These are phyloP conservation scores for Ogataea zsoltii DNA, from an alignment of 805 yeast genomes.

Conservation along the genomic window DNA sequence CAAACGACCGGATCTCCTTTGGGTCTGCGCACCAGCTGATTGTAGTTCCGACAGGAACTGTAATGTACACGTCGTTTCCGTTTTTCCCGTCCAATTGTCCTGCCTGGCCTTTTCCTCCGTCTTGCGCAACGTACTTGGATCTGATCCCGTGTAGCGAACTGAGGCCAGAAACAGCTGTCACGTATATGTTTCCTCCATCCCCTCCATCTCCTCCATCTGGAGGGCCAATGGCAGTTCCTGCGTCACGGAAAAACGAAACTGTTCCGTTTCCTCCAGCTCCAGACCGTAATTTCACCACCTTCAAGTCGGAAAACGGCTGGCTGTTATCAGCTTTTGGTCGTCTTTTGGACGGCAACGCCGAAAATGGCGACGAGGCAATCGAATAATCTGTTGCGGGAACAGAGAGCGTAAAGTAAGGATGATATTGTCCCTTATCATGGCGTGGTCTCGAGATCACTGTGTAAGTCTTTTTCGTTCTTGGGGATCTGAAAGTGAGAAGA, in stretches of 20 bases:
- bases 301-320: conserved; percentile 59
- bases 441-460: conserved; percentile 19
- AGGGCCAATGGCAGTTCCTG: conserved; percentile 84
- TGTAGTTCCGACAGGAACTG: conserved; percentile 91
- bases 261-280: conserved; percentile 92
- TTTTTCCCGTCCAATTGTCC: conserved; percentile 83
- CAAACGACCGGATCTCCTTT: conserved; percentile 34
- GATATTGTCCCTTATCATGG: conserved; percentile 1
- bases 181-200: conserved; percentile 81
- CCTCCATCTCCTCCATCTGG: conserved; percentile 99
- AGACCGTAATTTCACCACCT: conserved; percentile 63
- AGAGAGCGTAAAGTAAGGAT: conserved; percentile 29
- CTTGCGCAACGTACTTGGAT: conserved; percentile 66
- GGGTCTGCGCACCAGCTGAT: conserved; percentile 86
- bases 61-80: conserved; percentile 76
- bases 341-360: conserved; percentile 34
- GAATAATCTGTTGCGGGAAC: conserved; percentile 34
- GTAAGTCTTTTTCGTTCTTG: conserved; percentile 13
- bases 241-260: conserved; percentile 83
- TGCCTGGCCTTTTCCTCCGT: conserved; percentile 71
- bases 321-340: conserved; percentile 45
- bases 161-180: conserved; percentile 74
- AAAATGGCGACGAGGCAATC: conserved; percentile 41
- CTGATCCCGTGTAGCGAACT: conserved; percentile 70
- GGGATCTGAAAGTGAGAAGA: conserved; percentile 11